Conservation (phyloP, 257 asterid species). For the Ilex aquifolium region DNA sequence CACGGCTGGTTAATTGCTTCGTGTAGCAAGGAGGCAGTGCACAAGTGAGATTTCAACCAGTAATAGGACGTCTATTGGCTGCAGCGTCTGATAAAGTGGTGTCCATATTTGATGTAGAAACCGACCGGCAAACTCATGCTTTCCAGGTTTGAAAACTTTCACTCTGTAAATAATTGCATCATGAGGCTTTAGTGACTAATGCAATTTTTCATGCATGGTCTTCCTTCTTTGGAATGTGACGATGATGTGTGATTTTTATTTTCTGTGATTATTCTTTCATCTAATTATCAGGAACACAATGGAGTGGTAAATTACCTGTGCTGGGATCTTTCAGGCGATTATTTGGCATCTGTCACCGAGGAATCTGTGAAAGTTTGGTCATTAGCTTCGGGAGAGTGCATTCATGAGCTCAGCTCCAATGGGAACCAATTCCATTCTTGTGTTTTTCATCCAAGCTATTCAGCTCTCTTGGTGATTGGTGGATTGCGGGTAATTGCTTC, state of each 20-base stretch:
- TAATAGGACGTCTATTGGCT: constrained; percentile 75
- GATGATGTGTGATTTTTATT: too few species aligned
- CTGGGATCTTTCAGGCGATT: constrained; percentile 90
- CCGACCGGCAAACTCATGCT: constrained; percentile 73
- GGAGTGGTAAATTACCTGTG: constrained; percentile 82
- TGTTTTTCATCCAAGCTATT: constrained; percentile 88
- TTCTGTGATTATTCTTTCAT: too few species aligned
- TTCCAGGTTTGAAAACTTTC: constrained; percentile 57
- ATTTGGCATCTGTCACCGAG: constrained; percentile 88
- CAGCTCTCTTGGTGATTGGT: constrained; percentile 86
- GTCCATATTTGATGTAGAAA: constrained; percentile 83
- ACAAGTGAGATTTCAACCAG: constrained; percentile 95
- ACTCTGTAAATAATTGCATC: too few species aligned
- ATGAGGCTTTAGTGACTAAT: too few species aligned
- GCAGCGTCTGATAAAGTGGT: constrained; percentile 92
- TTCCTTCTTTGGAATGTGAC: too few species aligned
- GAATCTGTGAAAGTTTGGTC: constrained; percentile 97
- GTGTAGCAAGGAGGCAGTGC: constrained; percentile 91
- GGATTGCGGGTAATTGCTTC: constrained; percentile 51
- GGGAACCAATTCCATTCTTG: constrained; percentile 85
- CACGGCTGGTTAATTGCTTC: constrained; percentile 1
- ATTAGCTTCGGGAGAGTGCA: constrained; percentile 58
- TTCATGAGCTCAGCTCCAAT: constrained; percentile 73
- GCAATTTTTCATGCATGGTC: too few species aligned
- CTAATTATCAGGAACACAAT: constrained; percentile 53